These are phyloP conservation scores for Drechslerella stenobrocha DNA, from an alignment of 2,329 filamentous ascomycete genomes.

Conservation along the genomic window DNA sequence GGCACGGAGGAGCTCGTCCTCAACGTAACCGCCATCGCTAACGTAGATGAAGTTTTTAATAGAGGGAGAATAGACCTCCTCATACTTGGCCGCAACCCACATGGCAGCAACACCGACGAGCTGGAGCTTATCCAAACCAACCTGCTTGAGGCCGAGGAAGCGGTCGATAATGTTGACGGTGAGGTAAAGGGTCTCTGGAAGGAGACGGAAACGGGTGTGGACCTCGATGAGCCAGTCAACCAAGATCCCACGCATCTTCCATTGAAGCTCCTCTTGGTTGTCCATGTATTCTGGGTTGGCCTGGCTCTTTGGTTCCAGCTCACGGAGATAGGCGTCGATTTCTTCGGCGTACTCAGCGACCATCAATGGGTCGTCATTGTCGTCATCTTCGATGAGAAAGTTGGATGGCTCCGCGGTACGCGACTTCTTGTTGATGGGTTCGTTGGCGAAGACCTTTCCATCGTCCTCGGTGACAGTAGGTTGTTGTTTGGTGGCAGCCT, in stretches of 20 bases:
- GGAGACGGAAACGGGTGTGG: conserved; percentile 90
- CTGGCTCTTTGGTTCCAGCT: conserved; percentile 77
- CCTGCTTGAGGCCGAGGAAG: conserved; percentile 92
- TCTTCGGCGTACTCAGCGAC: conserved; percentile 95
- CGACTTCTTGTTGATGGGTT: conserved; percentile 41
- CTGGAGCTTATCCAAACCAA: conserved; percentile 93
- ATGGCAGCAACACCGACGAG: conserved; percentile 97
- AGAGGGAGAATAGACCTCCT: conserved; percentile 95
- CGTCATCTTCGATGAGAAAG: conserved; percentile 73
- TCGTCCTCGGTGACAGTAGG: conserved; percentile 31
- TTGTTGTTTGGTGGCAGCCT: conserved; percentile 17
- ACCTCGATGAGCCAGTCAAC: conserved; percentile 99
- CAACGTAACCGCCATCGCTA: conserved; percentile 92
- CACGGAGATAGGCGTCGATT: conserved; percentile 92
- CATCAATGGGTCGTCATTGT: conserved; percentile 93
- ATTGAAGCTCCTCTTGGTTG: conserved; percentile 90
- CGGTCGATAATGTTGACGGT: conserved; percentile 98
- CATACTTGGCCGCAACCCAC: conserved; percentile 99
- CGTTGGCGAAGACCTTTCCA: conserved; percentile 37
- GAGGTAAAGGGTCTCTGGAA: conserved; percentile 94
- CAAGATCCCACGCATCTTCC: conserved; percentile 97
- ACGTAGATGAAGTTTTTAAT: conserved; percentile 97
- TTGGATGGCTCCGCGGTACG: conserved; percentile 25
- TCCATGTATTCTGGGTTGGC: conserved; percentile 95
- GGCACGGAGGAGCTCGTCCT: conserved; percentile 93